Evolutionary conservation across 352 stramenopile genomes (phyloP), one percentile per base, ranked within the genome.

Genomic region (Phytophthora sansomeana): DNA sequence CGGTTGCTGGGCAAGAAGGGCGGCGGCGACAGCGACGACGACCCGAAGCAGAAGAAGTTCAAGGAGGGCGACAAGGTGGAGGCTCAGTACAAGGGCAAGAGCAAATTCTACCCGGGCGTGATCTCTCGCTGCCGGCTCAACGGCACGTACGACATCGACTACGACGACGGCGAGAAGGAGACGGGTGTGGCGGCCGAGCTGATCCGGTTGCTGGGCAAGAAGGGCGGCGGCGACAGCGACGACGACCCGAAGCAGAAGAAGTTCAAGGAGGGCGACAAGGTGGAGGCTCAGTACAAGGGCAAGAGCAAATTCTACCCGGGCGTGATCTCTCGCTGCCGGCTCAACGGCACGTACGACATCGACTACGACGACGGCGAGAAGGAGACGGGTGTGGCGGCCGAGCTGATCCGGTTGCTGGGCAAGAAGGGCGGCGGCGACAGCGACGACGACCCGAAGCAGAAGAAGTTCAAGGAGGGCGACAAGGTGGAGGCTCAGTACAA

Each of bases 401-500:
- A 52, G 46, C 28, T 52, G 46, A 52, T 52, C 46, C 46, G 46
- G 26, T 39, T 16, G 26, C 1, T 52, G 46, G 46, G 10, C 46
- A 52, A 52, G 46, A 52, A 52, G 46, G 14, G 11, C 35, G 35
- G 1, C 10, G 46, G 9, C 10, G 46, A 52, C 26, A 52, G 46
- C 46, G 46, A 52, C 46, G 28, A 52, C 46, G 46, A 11, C 46
- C 26, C 46, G 46, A 52, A 52, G 46, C 11, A 14, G 24, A 52
- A 52, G 46, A 52, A 52, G 28, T 52, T 52, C 46, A 52, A 52
- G 46, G 46, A 52, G 28, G 46, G 46, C 26, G 46, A 52, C 9
- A 52, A 52, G 46, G 46, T 52, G 46, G 46, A 52, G 46, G 46
- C 46, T 26, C 46, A 52, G 46, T 52, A 52, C 46, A 52, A 52